Conservation (phyloP, 352 stramenopile species). For the Pythium insidiosum region DNA sequence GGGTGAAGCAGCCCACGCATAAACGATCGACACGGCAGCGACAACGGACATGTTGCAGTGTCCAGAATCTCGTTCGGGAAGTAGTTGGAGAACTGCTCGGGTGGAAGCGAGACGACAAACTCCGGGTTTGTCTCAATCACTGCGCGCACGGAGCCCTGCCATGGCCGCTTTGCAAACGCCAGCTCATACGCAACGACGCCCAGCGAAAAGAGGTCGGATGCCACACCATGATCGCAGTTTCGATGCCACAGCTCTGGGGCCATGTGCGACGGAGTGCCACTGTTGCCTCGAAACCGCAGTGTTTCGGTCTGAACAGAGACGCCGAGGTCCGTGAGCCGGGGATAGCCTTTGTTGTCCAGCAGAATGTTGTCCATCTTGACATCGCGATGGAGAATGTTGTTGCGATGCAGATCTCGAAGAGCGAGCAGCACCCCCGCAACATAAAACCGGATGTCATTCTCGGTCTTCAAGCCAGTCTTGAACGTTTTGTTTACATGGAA, state of each 20-base stretch:
- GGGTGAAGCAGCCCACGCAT: slow-evolving; percentile 45
- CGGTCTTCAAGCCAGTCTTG: slow-evolving; percentile 41
- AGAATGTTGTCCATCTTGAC: slow-evolving; percentile 86
- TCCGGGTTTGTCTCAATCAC: slow-evolving; percentile 24
- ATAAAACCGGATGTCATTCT: slow-evolving; percentile 49
- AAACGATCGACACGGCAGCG: slow-evolving; percentile 25
- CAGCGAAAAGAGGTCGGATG: slow-evolving; percentile 58
- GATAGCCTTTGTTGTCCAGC: slow-evolving; percentile 68
- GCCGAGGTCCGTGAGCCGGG: slow-evolving; percentile 63
- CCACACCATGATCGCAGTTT: slow-evolving; percentile 39
- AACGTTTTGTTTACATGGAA: slow-evolving; percentile 43
- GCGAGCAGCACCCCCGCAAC: slow-evolving; percentile 45
- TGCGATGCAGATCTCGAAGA: slow-evolving; percentile 57
- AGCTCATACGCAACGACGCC: slow-evolving; percentile 53
- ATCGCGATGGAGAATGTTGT: slow-evolving; percentile 69
- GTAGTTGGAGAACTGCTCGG: slow-evolving; percentile 26
- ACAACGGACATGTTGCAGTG: slow-evolving; percentile 17
- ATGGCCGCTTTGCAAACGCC: slow-evolving; percentile 35
- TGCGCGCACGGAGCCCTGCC: slow-evolving; percentile 19
- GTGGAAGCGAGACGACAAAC: slow-evolving; percentile 17
- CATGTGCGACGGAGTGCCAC: slow-evolving; percentile 64
- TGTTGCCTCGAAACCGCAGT: slow-evolving; percentile 40
- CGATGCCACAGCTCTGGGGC: slow-evolving; percentile 57
- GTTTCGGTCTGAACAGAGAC: slow-evolving; percentile 46
- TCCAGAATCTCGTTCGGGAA: slow-evolving; percentile 46